Conservation (phyloP, 2,329 filamentous ascomycete genomes). For the Colletotrichum gloeosporioides region DNA sequence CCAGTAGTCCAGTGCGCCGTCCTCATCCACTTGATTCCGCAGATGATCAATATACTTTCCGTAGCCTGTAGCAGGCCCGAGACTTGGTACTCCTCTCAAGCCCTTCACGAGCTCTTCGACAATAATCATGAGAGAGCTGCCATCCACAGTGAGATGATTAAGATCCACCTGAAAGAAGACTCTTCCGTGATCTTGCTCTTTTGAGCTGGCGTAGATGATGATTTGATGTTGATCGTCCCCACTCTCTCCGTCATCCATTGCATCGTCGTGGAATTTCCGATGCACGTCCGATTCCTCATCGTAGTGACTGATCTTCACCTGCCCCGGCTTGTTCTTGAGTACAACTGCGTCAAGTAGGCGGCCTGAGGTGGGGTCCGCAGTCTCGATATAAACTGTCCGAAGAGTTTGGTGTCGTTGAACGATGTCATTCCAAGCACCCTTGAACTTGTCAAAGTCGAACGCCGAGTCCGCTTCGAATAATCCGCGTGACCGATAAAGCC, state of each 20-base stretch:
- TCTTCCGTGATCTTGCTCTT: background rate
- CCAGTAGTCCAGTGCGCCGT: constrained; percentile 25
- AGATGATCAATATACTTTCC: constrained; percentile 25
- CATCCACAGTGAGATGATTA: constrained; percentile 12
- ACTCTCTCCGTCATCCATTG: background rate
- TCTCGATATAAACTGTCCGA: constrained; percentile 8
- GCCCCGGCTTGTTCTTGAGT: constrained; percentile 5
- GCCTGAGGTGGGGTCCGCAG: background rate
- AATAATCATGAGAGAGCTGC: constrained; percentile 8
- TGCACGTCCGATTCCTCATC: background rate
- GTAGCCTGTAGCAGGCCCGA: constrained; percentile 8
- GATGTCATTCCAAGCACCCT: background rate
- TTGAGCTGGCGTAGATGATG: background rate
- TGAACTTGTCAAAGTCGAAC: background rate
- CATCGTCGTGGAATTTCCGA: background rate
- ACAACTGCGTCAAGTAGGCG: constrained; percentile 6
- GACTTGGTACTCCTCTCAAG: background rate
- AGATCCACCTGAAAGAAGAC: background rate
- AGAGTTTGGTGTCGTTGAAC: constrained; percentile 21
- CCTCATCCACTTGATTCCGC: constrained; percentile 1
- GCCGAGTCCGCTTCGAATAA: background rate
- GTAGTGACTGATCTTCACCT: constrained; percentile 6
- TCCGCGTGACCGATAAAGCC: constrained; percentile 29
- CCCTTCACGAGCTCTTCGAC: background rate
- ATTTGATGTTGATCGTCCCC: background rate